phyloP scores from a whole-genome alignment of 805 yeast genomes.

The Starmerella vaccinii region DNA sequence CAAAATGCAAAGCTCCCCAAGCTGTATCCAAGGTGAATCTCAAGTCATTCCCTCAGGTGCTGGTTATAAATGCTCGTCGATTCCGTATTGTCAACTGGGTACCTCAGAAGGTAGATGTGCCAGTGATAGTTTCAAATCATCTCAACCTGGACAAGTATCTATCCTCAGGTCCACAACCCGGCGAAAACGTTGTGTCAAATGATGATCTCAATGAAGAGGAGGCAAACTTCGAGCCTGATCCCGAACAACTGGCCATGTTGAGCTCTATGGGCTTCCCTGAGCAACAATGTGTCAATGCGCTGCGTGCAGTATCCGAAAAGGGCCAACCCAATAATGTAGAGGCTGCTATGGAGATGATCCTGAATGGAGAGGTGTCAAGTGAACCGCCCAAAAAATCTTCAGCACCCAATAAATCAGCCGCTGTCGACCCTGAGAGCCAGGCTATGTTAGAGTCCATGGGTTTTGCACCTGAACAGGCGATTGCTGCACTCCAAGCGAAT shows the following conservation, averaged over 20 bases:
- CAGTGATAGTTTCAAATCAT: constrained; percentile 44
- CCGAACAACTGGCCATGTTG: constrained; percentile 42
- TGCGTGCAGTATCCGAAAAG: constrained; percentile 60
- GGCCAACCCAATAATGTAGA: constrained; percentile 35
- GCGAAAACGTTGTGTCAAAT: constrained; percentile 35
- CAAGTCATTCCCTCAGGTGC: constrained; percentile 55
- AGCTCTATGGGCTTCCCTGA: constrained; percentile 82
- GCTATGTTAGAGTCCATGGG: constrained; percentile 64
- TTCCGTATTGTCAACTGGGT: constrained; percentile 83
- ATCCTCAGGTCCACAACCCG: constrained; percentile 36
- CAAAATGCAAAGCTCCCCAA: constrained; percentile 29
- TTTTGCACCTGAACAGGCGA: constrained; percentile 52
- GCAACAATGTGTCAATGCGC: constrained; percentile 52
- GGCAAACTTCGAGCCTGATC: constrained; percentile 32
- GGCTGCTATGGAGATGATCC: constrained; percentile 80
- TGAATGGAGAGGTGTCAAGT: constrained; percentile 32
- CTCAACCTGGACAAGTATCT: constrained; percentile 37
- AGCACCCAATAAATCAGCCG: constrained; percentile 38
- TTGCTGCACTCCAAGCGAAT: constrained; percentile 56
- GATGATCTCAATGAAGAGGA: constrained; percentile 14
- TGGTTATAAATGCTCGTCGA: constrained; percentile 66
- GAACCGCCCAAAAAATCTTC: not conserved
- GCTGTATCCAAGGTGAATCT: constrained; percentile 39
- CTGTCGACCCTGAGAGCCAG: constrained; percentile 32
- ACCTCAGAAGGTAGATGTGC: constrained; percentile 71